Evolutionary conservation across 345 rosid genomes (phyloP).

Genomic region (Excoecaria cochinchinensis): DNA sequence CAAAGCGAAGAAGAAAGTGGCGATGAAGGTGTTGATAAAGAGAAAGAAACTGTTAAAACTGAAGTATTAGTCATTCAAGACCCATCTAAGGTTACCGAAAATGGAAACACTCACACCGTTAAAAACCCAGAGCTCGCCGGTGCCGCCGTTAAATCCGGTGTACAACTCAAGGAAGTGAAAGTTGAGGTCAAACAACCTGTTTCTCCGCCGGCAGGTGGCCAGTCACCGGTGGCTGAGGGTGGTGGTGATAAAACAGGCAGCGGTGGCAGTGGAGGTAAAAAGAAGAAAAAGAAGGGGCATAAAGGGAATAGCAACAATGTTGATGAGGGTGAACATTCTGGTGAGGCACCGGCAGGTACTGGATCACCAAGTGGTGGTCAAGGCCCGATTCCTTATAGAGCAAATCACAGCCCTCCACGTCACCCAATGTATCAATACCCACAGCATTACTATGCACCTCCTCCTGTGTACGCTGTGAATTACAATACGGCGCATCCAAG

Average conservation of each 20-base stretch:
- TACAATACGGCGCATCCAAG: slow-evolving; percentile 14
- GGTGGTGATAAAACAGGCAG: slow-evolving; percentile 28
- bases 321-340: slow-evolving; percentile 23
- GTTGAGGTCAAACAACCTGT: slow-evolving; percentile 24
- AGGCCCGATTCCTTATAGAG: slow-evolving; percentile 17
- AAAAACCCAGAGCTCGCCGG: background rate
- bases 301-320: slow-evolving; percentile 20
- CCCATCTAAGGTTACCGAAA: background rate
- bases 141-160: background rate
- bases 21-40: slow-evolving; percentile 20
- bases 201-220: slow-evolving; percentile 14
- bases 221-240: slow-evolving; percentile 13
- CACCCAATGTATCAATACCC: slow-evolving; percentile 37
- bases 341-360: slow-evolving; percentile 26
- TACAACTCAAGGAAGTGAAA: slow-evolving; percentile 25
- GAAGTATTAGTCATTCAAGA: slow-evolving; percentile 6
- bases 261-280: slow-evolving; percentile 27
- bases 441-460: slow-evolving; percentile 33
- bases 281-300: slow-evolving; percentile 57
- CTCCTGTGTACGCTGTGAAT: slow-evolving; percentile 18
- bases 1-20: slow-evolving; percentile 42
- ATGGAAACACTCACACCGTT: background rate
- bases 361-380: slow-evolving; percentile 30
- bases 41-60: slow-evolving; percentile 15
- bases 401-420: slow-evolving; percentile 45